A percentile compares a stretch with the other conserved stretches of the same genome.
phyloP scores from a whole-genome alignment of 140 eudicot species.

The Flaveria floridana region DNA sequence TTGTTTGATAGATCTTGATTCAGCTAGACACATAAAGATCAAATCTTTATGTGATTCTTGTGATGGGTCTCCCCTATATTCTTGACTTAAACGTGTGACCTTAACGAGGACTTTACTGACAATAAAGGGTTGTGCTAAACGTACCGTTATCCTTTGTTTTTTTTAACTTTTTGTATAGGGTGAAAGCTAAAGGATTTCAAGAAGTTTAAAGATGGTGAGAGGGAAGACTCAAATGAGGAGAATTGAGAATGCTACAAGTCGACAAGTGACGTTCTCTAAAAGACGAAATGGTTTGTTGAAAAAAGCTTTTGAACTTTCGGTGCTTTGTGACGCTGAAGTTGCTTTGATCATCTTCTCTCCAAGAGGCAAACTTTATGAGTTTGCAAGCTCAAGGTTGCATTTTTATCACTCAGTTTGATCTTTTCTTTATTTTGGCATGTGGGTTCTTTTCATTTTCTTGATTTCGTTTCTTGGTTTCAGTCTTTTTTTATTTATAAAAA shows the following conservation, averaged over 20 bases:
- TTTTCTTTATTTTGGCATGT: conserved; percentile 10
- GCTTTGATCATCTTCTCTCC: conserved; percentile 60
- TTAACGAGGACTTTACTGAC: background rate
- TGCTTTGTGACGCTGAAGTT: conserved; percentile 67
- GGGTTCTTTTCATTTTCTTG: conserved; percentile 19
- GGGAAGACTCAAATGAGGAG: conserved; percentile 65
- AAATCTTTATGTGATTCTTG: background rate
- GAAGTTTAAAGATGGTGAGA: conserved; percentile 47
- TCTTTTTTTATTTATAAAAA: background rate
- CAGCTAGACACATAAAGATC: conserved; percentile 15
- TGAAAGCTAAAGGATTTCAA: background rate
- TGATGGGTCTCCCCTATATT: background rate
- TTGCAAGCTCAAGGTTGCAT: conserved; percentile 54
- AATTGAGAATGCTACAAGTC: conserved; percentile 59
- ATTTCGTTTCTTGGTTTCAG: conserved; percentile 10
- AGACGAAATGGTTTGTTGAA: conserved; percentile 58
- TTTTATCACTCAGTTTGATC: conserved; percentile 25
- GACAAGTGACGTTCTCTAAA: conserved; percentile 65
- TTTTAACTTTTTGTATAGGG: background rate
- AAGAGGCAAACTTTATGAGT: conserved; percentile 59
- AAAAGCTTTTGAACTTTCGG: conserved; percentile 64
- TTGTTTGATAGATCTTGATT: conserved; percentile 29
- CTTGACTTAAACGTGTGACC: background rate
- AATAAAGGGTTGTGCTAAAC: background rate
- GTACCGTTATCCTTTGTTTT: background rate